These are phyloP conservation scores for Proliferodiscus dingleyae DNA, from an alignment of 2,329 filamentous ascomycete species.

Conservation along the genomic window DNA sequence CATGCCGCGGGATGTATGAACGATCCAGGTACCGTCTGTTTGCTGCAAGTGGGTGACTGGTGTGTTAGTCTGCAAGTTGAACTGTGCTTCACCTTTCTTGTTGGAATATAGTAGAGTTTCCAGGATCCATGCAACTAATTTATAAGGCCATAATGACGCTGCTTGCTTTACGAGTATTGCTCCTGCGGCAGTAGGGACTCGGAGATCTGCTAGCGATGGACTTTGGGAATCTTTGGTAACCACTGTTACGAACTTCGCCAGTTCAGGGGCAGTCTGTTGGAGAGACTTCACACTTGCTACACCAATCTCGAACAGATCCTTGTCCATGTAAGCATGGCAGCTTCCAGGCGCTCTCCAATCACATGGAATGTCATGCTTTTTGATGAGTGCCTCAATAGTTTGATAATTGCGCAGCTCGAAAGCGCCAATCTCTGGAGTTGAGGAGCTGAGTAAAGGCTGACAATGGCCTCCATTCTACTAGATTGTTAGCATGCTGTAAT, in stretches of 20 bases:
- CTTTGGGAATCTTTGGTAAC: constrained; percentile 29
- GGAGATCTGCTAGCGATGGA: constrained; percentile 44
- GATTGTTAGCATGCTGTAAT: constrained; percentile 3
- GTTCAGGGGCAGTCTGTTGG: constrained; percentile 47
- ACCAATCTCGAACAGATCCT: constrained; percentile 49
- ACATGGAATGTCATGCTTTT: constrained; percentile 56
- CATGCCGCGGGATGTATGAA: constrained; percentile 65
- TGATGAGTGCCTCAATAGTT: constrained; percentile 54
- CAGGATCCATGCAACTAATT: constrained; percentile 69
- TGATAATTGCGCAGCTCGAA: constrained; percentile 70
- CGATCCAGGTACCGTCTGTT: constrained; percentile 44
- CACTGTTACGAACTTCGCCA: constrained; percentile 41
- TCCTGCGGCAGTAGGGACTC: constrained; percentile 53
- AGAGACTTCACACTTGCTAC: constrained; percentile 47
- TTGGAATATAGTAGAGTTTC: constrained; percentile 35
- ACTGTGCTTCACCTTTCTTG: constrained; percentile 14
- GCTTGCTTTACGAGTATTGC: constrained; percentile 62
- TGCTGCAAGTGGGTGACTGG: constrained; percentile 50
- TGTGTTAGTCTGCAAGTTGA: constrained; percentile 70
- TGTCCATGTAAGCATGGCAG: constrained; percentile 58
- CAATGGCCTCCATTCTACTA: constrained; percentile 67
- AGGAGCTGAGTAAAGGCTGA: constrained; percentile 63
- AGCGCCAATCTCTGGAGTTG: constrained; percentile 53
- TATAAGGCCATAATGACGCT: constrained; percentile 77
- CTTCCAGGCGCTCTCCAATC: constrained; percentile 62